phyloP scores from a whole-genome alignment of 164 flowering plant genomes.

The Sextonia rubra region DNA sequence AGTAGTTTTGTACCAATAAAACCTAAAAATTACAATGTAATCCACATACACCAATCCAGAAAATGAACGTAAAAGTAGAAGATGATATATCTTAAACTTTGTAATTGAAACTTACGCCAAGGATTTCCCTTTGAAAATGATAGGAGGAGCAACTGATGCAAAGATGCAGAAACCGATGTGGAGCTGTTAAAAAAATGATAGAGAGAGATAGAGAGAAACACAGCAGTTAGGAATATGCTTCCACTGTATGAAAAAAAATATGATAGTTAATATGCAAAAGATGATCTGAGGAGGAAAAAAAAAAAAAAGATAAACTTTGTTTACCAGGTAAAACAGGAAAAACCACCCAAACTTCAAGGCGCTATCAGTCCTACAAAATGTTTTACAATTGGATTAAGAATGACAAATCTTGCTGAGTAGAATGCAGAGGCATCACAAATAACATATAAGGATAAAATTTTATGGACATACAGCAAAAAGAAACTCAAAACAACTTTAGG shows the following conservation, averaged over 20 bases:
- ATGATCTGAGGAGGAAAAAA: not conserved
- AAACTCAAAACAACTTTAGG: not conserved
- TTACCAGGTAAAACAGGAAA: conserved; percentile 70
- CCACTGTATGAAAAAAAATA: not conserved
- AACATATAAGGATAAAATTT: not conserved
- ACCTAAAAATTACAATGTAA: no score
- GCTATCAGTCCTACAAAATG: conserved; percentile 78
- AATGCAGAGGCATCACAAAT: not conserved
- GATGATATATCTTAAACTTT: not conserved
- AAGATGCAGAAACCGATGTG: conserved; percentile 81
- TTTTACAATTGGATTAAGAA: not conserved
- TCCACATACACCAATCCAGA: not conserved
- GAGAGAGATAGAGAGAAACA: conserved; percentile 8
- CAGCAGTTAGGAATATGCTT: conserved; percentile 1
- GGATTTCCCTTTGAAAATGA: conserved; percentile 83
- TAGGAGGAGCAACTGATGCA: conserved; percentile 91
- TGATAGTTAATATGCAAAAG: not conserved
- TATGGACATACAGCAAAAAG: no score
- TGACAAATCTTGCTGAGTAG: not conserved
- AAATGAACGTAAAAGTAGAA: no score
- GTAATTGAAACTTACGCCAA: conserved; percentile 57
- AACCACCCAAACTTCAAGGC: conserved; percentile 87
- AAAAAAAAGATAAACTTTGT: not conserved
- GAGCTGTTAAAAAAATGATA: conserved; percentile 34
- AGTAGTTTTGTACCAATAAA: no score